Evolutionary conservation across 768 basidiomycete genomes (phyloP).

Genomic region (Lentinus tigrinus): DNA sequence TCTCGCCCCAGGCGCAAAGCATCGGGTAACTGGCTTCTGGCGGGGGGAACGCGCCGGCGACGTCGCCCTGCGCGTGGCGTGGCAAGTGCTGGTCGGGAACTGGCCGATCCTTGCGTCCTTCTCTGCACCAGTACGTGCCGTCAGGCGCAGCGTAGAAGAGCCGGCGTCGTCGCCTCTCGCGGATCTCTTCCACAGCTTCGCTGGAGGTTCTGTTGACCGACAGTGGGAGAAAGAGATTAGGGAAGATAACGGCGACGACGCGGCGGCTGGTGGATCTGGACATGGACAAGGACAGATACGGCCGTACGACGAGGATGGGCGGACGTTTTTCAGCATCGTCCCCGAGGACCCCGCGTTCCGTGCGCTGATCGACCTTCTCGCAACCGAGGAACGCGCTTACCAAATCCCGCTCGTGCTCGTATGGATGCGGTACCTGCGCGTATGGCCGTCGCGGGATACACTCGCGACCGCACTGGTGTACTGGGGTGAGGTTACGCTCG

Average conservation of each 20-base stretch:
- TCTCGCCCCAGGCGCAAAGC: slow-evolving; percentile 25
- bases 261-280: background rate
- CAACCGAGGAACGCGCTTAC: slow-evolving; percentile 41
- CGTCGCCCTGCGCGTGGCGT: slow-evolving; percentile 26
- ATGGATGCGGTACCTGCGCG: slow-evolving; percentile 67
- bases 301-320: slow-evolving; percentile 3
- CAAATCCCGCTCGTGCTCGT: slow-evolving; percentile 69
- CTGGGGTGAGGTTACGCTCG: slow-evolving; percentile 69
- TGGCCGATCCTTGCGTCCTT: slow-evolving; percentile 43
- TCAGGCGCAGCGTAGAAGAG: slow-evolving; percentile 27
- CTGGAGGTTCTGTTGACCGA: background rate
- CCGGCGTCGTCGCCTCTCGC: slow-evolving; percentile 26
- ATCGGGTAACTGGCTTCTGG: slow-evolving; percentile 29
- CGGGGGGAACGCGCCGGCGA: slow-evolving; percentile 22
- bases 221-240: background rate
- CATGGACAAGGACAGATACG: slow-evolving; percentile 2
- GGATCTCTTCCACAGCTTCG: slow-evolving; percentile 32
- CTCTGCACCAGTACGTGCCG: slow-evolving; percentile 36
- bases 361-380: slow-evolving; percentile 62
- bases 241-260: background rate
- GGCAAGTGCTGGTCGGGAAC: slow-evolving; percentile 42
- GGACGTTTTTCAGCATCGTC: slow-evolving; percentile 30
- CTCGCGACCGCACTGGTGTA: slow-evolving; percentile 63
- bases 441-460: slow-evolving; percentile 54
- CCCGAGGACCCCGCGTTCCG: slow-evolving; percentile 54